Base-by-base conservation (phyloP, 495 filamentous ascomycete species). In the Venustampulla echinocandica region DNA sequence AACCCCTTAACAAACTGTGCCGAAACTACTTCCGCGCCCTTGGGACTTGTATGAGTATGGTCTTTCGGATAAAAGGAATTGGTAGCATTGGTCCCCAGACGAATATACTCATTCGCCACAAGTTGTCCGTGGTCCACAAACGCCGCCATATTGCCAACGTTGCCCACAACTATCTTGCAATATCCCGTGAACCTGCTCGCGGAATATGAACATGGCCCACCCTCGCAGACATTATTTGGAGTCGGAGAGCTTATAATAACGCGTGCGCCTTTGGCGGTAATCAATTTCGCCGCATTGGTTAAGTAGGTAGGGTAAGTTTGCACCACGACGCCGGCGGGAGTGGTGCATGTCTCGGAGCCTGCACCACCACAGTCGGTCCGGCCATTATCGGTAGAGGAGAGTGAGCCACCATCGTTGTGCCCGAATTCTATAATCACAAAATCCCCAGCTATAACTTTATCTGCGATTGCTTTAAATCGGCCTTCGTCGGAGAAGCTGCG, bases 51-150 rank as follows among this genome's bases (percentile, higher is more conserved):
- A 60, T 84, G 81, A 5, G 79, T 83, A 58, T 84, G 77, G 53
- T 84, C 81, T 21, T 63, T 65, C 0, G 79, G 77, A 56, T 67
- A 85, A 33, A 69, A 50, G 1, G 61, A 50, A 50, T 74, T 74
- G 0, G 66, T 62, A 53, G 69, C 66, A 1, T 66, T 63, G 14
- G 62, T 70, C 5, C 69, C 65, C 52, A 81, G 44, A 35, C 62
- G 54, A 50, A 72, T 48, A 53, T 67, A 84, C 36, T 69, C 69
- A 35, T 68, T 65, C 0, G 70, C 73, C 15, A 72, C 69, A 42
- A 78, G 79, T 37, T 69, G 65, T 25, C 70, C 75, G 52, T 85
- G 81, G 49, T 84, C 79, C 0, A 82, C 72, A 64, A 76, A 84
- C 13, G 63, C 65, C 0, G 71, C 72, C 0, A 62, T 65, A 0